Evolutionary conservation across 441 rosid species (phyloP).

Genomic region (Populus tomentosa): DNA sequence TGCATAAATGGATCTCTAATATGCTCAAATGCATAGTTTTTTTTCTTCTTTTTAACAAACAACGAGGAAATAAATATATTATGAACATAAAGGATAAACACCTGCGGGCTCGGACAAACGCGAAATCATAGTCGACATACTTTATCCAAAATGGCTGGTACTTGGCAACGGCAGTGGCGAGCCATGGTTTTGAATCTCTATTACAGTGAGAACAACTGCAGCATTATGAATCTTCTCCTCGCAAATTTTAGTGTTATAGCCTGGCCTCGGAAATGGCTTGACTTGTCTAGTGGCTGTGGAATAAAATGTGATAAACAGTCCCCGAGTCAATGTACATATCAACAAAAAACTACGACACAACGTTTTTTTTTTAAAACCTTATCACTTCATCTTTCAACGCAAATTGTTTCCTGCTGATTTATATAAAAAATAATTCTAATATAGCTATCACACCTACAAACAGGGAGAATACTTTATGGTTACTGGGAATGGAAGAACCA

Average conservation of each 20-base stretch:
- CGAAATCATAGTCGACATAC: constrained; percentile 29
- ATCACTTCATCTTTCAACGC: not conserved
- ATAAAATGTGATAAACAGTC: constrained; percentile 78
- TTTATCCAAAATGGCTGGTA: constrained; percentile 66
- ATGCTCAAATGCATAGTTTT: too few species aligned
- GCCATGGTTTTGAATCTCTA: constrained; percentile 79
- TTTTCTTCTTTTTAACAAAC: too few species aligned
- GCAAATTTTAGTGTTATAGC: constrained; percentile 70
- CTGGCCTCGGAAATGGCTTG: constrained; percentile 79
- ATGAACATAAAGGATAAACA: too few species aligned
- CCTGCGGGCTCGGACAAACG: not conserved
- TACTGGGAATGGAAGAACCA: not conserved
- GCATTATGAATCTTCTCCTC: constrained; percentile 60
- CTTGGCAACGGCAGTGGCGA: constrained; percentile 63
- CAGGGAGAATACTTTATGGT: not conserved
- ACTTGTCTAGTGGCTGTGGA: constrained; percentile 55
- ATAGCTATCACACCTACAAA: too few species aligned
- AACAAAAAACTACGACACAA: constrained; percentile 18
- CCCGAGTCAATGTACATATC: constrained; percentile 36
- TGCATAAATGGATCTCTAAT: too few species aligned
- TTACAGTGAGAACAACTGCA: constrained; percentile 66
- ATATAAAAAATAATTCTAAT: not conserved
- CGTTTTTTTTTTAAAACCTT: not conserved
- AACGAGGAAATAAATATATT: too few species aligned
- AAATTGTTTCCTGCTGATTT: not conserved